These are phyloP conservation scores for Pleurotus citrinopileatus DNA, from an alignment of 768 basidiomycete species.

Conservation along the genomic window DNA sequence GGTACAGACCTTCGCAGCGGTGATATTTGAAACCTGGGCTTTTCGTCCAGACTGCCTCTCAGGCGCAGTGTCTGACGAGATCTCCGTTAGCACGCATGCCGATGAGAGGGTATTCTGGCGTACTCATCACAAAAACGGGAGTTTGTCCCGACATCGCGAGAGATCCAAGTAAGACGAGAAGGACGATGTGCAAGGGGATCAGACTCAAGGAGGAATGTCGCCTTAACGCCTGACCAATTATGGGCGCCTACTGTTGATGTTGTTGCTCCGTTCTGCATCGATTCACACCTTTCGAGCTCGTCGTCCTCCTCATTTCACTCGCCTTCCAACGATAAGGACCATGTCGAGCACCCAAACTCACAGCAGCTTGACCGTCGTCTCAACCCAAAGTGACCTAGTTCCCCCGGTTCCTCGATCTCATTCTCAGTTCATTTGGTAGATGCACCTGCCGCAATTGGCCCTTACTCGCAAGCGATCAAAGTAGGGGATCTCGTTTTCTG, in stretches of 20 bases:
- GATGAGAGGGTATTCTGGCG: constrained; percentile 15
- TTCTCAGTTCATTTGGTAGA: constrained; percentile 34
- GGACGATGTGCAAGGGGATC: background rate
- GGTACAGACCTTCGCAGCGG: constrained; percentile 81
- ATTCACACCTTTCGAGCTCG: background rate
- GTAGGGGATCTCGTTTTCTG: constrained; percentile 82
- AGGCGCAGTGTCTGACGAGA: constrained; percentile 76
- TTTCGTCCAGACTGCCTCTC: constrained; percentile 93
- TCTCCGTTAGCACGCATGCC: constrained; percentile 5
- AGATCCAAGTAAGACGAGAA: background rate
- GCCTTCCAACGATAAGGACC: background rate
- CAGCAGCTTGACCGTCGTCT: constrained; percentile 4
- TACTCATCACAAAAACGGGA: constrained; percentile 84
- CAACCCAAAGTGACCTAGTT: background rate
- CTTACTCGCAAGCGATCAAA: constrained; percentile 87
- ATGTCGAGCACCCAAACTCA: constrained; percentile 5
- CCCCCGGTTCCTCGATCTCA: background rate
- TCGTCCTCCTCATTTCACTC: background rate
- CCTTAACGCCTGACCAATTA: no score
- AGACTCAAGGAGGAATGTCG: no score
- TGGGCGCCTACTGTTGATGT: background rate
- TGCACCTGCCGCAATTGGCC: constrained; percentile 79
- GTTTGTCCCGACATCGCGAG: constrained; percentile 57
- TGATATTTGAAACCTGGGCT: constrained; percentile 96
- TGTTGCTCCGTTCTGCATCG: constrained; percentile 10